Evolutionary conservation across 306 rosid species (phyloP).

Genomic region (Vigna trinervia): DNA sequence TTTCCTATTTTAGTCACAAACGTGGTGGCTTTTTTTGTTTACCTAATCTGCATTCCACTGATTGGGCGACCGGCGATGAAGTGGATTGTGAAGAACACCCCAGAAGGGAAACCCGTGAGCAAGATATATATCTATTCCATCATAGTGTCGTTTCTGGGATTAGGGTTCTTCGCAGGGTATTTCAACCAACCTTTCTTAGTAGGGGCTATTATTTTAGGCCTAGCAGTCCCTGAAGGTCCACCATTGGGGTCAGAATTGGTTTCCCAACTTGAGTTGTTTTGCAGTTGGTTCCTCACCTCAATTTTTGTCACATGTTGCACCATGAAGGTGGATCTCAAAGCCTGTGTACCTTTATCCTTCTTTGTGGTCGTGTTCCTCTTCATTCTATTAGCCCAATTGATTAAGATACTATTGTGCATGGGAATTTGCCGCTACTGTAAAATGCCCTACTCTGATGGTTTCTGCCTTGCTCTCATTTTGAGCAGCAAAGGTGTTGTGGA

Average conservation of each 20-base stretch:
- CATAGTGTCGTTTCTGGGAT: slow-evolving; percentile 15
- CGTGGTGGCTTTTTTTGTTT: not conserved
- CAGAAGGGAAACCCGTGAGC: slow-evolving; percentile 46
- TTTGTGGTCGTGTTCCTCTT: too few species aligned
- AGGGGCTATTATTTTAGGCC: slow-evolving; percentile 55
- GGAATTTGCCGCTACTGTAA: slow-evolving; percentile 37
- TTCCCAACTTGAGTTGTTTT: slow-evolving; percentile 44
- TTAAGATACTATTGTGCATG: slow-evolving; percentile 1
- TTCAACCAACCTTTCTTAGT: slow-evolving; percentile 36
- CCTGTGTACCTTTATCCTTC: accelerated
- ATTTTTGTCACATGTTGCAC: slow-evolving; percentile 51
- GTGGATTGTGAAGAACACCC: slow-evolving; percentile 53
- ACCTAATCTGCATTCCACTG: not conserved
- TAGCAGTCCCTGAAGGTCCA: slow-evolving; percentile 63
- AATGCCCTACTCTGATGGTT: slow-evolving; percentile 49
- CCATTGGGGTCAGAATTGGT: slow-evolving; percentile 61
- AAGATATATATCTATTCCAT: slow-evolving; percentile 19
- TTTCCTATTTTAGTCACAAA: not conserved
- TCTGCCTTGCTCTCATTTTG: slow-evolving; percentile 58
- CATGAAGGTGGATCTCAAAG: slow-evolving; percentile 45
- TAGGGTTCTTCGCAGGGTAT: not conserved
- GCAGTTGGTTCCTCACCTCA: slow-evolving; percentile 45
- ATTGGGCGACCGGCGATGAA: slow-evolving; percentile 44
- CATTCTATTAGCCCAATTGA: not conserved
- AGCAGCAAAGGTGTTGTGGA: slow-evolving; percentile 61